Percentiles rank a stretch among this genome's conserved stretches.
Conservation (phyloP, 441 rosid genomes). For the Aleurites moluccanus region DNA sequence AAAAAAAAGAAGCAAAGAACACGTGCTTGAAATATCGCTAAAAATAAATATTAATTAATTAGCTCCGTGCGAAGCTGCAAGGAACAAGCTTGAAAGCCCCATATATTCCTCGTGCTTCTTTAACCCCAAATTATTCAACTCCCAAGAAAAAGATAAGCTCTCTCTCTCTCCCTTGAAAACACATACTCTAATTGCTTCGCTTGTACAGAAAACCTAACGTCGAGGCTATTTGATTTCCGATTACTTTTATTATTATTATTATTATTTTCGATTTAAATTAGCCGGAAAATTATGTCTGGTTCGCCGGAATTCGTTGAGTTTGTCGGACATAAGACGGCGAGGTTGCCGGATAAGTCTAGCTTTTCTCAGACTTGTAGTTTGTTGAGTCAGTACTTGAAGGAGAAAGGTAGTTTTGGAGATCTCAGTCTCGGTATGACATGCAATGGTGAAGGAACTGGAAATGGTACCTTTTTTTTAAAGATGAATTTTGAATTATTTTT, state of each 20-base stretch:
- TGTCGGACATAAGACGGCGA: constrained; percentile 23
- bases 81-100: constrained; percentile 29
- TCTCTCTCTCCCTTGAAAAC: background rate
- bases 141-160: background rate
- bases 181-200: background rate
- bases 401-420: constrained; percentile 72
- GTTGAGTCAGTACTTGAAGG: constrained; percentile 75
- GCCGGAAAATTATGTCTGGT: constrained; percentile 43
- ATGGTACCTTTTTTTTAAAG: background rate
- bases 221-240: background rate
- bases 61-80: constrained; percentile 19
- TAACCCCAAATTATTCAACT: background rate
- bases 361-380: constrained; percentile 64
- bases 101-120: constrained; percentile 51
- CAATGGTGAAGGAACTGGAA: constrained; percentile 27
- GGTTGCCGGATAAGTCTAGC: constrained; percentile 44
- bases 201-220: background rate
- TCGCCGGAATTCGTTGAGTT: constrained; percentile 41
- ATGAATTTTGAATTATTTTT: background rate
- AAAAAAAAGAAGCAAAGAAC: constrained; percentile 26
- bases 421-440: constrained; percentile 60
- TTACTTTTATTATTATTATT: background rate
- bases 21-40: constrained; percentile 35
- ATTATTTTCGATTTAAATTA: background rate
- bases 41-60: background rate